These are phyloP conservation scores for Talaromyces pinophilus DNA, from an alignment of 2,329 filamentous ascomycete genomes.

Conservation along the genomic window DNA sequence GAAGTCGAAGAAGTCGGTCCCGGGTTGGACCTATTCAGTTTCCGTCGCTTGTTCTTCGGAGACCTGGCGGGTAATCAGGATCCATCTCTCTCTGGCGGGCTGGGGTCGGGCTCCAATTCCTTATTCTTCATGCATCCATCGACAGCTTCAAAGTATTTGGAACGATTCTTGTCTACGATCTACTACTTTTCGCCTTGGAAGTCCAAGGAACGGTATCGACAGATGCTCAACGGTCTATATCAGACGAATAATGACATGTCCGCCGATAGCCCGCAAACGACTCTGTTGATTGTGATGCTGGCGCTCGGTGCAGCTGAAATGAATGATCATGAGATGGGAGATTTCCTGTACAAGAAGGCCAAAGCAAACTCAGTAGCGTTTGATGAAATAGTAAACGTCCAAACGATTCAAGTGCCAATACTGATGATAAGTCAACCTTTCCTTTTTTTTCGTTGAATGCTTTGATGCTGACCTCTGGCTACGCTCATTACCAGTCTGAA, in stretches of 20 bases:
- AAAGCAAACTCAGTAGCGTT: slow-evolving; percentile 41
- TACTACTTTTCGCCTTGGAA: slow-evolving; percentile 44
- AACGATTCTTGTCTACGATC: slow-evolving; percentile 45
- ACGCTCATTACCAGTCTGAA: slow-evolving; percentile 50
- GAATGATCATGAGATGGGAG: slow-evolving; percentile 43
- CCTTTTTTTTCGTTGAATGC: background rate
- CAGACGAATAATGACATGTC: slow-evolving; percentile 33
- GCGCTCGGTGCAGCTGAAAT: slow-evolving; percentile 43
- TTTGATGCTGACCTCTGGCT: slow-evolving; percentile 24
- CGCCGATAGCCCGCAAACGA: slow-evolving; percentile 39
- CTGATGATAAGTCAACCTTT: slow-evolving; percentile 48
- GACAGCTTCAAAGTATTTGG: slow-evolving; percentile 41
- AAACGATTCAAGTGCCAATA: slow-evolving; percentile 47
- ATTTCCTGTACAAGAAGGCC: slow-evolving; percentile 48
- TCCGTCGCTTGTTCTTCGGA: slow-evolving; percentile 43
- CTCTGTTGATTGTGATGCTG: slow-evolving; percentile 43
- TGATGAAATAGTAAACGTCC: slow-evolving; percentile 50
- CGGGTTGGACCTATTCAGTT: slow-evolving; percentile 43
- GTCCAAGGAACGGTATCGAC: slow-evolving; percentile 39
- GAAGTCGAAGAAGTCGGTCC: slow-evolving; percentile 42
- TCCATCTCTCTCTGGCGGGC: slow-evolving; percentile 27
- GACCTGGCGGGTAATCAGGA: slow-evolving; percentile 43
- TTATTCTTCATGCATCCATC: slow-evolving; percentile 45
- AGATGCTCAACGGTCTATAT: slow-evolving; percentile 41
- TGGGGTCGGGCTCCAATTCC: slow-evolving; percentile 24